phyloP scores from a whole-genome alignment of 1,139 yeast species.

The Kodamaea sp. region DNA sequence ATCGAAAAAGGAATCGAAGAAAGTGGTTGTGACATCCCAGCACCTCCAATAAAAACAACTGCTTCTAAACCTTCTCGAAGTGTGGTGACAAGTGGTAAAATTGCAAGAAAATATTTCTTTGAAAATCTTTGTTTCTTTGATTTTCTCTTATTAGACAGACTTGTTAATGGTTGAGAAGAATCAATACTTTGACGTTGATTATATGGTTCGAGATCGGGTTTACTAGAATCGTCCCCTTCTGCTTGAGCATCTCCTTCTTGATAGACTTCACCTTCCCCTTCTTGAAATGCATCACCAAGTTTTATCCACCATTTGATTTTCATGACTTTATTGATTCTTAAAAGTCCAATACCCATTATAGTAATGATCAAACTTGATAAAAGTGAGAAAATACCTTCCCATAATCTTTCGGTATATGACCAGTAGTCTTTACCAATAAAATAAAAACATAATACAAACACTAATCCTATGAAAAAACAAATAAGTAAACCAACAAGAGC shows the following conservation, averaged over 20 bases:
- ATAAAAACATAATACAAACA: slow-evolving; percentile 73
- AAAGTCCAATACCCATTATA: slow-evolving; percentile 82
- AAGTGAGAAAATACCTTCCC: slow-evolving; percentile 90
- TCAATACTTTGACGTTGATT: slow-evolving; percentile 12
- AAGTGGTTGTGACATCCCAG: slow-evolving; percentile 40
- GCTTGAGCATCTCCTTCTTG: slow-evolving; percentile 4
- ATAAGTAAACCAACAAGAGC: slow-evolving; percentile 66
- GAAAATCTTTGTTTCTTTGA: slow-evolving; percentile 14
- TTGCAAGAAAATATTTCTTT: slow-evolving; percentile 37
- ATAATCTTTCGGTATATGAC: slow-evolving; percentile 77
- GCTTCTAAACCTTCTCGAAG: slow-evolving; percentile 49
- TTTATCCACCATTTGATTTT: slow-evolving; percentile 50
- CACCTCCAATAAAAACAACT: slow-evolving; percentile 46
- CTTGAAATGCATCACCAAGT: slow-evolving; percentile 45
- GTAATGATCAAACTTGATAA: slow-evolving; percentile 79
- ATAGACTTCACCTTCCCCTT: no score
- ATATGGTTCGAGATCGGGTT: slow-evolving; percentile 1
- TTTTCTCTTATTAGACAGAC: slow-evolving; percentile 1
- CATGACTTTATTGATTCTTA: slow-evolving; percentile 64
- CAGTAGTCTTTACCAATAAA: slow-evolving; percentile 75
- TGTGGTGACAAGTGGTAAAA: slow-evolving; percentile 46
- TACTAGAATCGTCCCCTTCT: neutral
- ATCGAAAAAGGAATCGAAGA: slow-evolving; percentile 40
- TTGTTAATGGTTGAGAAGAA: slow-evolving; percentile 13
- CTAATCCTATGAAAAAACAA: slow-evolving; percentile 74